Evolutionary conservation across 176 grass and related monocot species (phyloP), one percentile per base, ranked within the genome.

Genomic region (Thinopyrum elongatum): DNA sequence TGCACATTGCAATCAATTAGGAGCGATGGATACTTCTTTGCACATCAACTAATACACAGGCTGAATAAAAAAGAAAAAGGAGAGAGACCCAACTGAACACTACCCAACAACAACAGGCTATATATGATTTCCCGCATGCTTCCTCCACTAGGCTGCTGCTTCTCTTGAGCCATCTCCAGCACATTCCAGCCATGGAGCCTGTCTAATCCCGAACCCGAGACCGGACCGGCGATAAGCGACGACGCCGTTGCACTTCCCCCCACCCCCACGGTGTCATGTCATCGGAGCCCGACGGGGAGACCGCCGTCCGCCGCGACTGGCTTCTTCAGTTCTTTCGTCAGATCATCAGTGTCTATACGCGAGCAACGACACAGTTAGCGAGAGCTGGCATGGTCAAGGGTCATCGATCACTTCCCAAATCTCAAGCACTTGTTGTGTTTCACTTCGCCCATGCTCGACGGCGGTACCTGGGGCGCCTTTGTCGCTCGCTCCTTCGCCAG

Each of bases 351-450:
- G 65, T 83, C 68, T 42, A 70, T 57, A 61, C 16, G 38, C 60
- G 25, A 64, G 61, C 61, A 71, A 33, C 60, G 28, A 21, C 83
- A 83, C 14, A 28, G 84, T 83, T 80, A 86, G 72, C 73, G 6
- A 36, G 65, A 16, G 23, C 51, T 78, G 49, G 21, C 71, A 33
- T 27, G 25, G 33, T 31, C 2, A 57, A 12, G 67, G 28, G 6
- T 22, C 80, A 90, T 58, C 55, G 55, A 21, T 87, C 65, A 88
- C 87, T 95, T 92, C 4, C 91, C 93, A n/a, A 98, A 95, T 92
- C 96, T 92, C 91, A 98, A 90, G 84, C 92, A 94, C 80, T 94
- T 95, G 65, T 82, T 89, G 65, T 93, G 90, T 77, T 95, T 99
- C 39, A 77, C 92, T 82, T 99, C 88, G 19, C 53, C 67, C 42